phyloP scores from a whole-genome alignment of 257 asterid species.

The Avicennia marina region DNA sequence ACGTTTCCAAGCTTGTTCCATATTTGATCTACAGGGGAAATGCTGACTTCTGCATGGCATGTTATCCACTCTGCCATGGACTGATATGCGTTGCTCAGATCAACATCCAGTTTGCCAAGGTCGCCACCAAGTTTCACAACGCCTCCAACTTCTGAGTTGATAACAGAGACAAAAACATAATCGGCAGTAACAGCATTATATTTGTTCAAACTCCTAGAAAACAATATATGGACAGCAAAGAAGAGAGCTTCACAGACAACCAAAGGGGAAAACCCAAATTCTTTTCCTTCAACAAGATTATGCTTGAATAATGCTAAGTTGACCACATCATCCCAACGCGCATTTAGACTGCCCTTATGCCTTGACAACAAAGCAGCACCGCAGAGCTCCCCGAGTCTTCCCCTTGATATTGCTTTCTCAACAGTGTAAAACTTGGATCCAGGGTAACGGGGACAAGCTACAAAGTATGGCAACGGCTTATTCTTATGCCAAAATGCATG shows the following conservation, averaged over 20 bases:
- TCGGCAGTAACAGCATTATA: slow-evolving; percentile 34
- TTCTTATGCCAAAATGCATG: slow-evolving; percentile 74
- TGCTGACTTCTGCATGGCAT: slow-evolving; percentile 49
- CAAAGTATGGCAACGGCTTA: slow-evolving; percentile 54
- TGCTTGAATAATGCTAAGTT: slow-evolving; percentile 53
- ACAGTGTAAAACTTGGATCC: slow-evolving; percentile 69
- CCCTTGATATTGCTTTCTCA: slow-evolving; percentile 66
- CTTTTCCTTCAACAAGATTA: slow-evolving; percentile 35
- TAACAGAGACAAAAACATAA: slow-evolving; percentile 51
- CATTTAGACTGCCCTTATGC: slow-evolving; percentile 29
- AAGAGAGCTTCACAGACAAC: slow-evolving; percentile 72
- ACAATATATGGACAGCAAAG: slow-evolving; percentile 56
- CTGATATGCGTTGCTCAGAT: slow-evolving; percentile 51
- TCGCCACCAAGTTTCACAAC: slow-evolving; percentile 72
- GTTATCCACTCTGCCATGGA: slow-evolving; percentile 73
- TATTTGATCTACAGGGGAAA: slow-evolving; percentile 55
- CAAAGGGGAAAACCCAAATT: slow-evolving; percentile 36
- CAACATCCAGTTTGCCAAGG: slow-evolving; percentile 61
- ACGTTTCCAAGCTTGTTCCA: slow-evolving; percentile 92
- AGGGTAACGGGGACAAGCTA: slow-evolving; percentile 60
- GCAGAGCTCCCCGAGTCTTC: slow-evolving; percentile 46
- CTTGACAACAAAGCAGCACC: slow-evolving; percentile 71
- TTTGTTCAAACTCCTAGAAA: slow-evolving; percentile 55
- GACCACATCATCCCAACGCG: slow-evolving; percentile 63
- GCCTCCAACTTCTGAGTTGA: slow-evolving; percentile 64